These are phyloP conservation scores for Alternaria atra DNA, from an alignment of 2,329 filamentous ascomycete species.

Conservation along the genomic window DNA sequence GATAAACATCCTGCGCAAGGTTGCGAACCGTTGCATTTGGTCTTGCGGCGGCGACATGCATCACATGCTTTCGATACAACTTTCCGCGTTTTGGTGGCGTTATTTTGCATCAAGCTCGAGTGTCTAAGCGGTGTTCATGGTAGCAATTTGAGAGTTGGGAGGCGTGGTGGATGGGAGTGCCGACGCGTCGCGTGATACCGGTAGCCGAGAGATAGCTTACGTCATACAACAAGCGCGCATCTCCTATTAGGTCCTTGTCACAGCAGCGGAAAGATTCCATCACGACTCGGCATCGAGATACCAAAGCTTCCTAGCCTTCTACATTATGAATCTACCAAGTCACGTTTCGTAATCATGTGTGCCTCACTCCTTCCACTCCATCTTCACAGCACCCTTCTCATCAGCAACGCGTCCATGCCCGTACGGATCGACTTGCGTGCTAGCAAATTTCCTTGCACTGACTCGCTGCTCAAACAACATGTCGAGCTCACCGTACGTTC, in stretches of 20 bases:
- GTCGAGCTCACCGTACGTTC: conserved; percentile 85
- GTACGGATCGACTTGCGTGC: conserved; percentile 34
- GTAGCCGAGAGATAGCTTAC: conserved; percentile 1
- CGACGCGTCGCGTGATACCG: neutral
- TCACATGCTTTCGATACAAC: conserved; percentile 67
- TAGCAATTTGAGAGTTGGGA: neutral
- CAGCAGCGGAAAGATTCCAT: neutral
- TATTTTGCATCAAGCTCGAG: conserved; percentile 11
- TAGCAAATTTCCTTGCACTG: conserved; percentile 34
- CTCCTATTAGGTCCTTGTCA: neutral
- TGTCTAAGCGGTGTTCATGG: neutral
- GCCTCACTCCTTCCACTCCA: conserved; percentile 26
- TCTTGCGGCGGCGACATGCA: conserved; percentile 77
- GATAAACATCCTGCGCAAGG: conserved; percentile 76
- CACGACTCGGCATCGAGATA: neutral
- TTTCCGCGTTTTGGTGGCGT: conserved; percentile 7
- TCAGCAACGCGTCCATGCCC: conserved; percentile 15
- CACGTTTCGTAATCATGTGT: neutral
- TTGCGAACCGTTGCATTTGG: conserved; percentile 76
- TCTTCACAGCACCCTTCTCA: conserved; percentile 19
- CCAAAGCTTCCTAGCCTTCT: neutral
- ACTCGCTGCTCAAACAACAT: conserved; percentile 72
- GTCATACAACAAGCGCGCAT: neutral
- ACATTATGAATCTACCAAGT: neutral
- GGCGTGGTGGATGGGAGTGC: neutral